Conservation (phyloP, 768 basidiomycete species). For the Amanita pallidorosea region DNA sequence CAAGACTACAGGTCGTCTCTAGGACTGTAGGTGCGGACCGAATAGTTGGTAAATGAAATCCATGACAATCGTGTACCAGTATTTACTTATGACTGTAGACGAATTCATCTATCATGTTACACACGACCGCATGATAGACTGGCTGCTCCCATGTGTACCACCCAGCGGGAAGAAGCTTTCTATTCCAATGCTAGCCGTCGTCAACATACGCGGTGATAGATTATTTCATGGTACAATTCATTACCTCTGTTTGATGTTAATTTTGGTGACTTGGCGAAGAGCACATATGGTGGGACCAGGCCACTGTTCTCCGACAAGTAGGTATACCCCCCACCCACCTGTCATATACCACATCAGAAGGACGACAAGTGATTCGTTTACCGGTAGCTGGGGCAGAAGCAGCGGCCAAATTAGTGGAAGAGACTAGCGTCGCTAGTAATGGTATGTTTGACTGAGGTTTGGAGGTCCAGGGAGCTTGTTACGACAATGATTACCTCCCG, state of each 20-base stretch:
- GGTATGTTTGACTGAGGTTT: constrained; percentile 21
- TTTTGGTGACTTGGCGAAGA: constrained; percentile 13
- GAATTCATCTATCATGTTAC: constrained; percentile 40
- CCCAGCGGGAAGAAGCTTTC: constrained; percentile 36
- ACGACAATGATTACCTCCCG: not conserved
- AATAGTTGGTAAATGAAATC: constrained; percentile 28
- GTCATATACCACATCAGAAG: constrained; percentile 15
- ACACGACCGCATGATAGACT: constrained; percentile 32
- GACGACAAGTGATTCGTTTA: constrained; percentile 17
- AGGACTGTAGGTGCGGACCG: constrained; percentile 41
- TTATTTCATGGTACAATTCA: constrained; percentile 21
- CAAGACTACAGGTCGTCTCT: constrained; percentile 31
- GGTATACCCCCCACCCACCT: constrained; percentile 24
- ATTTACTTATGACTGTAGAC: constrained; percentile 18
- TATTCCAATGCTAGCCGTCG: constrained; percentile 46
- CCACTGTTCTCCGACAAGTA: constrained; percentile 24
- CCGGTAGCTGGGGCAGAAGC: constrained; percentile 27
- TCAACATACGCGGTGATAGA: constrained; percentile 35
- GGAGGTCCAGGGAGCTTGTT: constrained; percentile 10
- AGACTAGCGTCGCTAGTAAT: constrained; percentile 25
- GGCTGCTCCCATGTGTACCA: constrained; percentile 43
- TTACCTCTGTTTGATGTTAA: not conserved
- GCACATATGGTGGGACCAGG: constrained; percentile 38
- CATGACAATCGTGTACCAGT: not conserved
- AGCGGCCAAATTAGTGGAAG: constrained; percentile 25